Percentiles rank a stretch among this genome's conserved stretches.
Evolutionary conservation across 2,329 filamentous ascomycete species (phyloP).

Genomic region (Ceratocystis colombiana): DNA sequence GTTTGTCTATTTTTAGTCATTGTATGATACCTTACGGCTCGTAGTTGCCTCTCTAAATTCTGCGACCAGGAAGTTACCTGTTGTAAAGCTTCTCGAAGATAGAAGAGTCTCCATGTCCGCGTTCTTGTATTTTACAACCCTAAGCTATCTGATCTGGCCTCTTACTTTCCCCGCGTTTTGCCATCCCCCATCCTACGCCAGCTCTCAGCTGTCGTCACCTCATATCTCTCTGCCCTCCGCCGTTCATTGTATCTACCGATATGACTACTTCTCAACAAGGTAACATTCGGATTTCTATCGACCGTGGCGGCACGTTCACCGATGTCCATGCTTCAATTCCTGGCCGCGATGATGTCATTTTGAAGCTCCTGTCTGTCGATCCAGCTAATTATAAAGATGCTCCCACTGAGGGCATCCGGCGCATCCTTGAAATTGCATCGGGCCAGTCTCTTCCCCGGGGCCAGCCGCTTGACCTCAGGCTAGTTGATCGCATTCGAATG

Average conservation of each 20-base stretch:
- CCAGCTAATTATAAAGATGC: constrained; percentile 85
- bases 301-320: constrained; percentile 81
- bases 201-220: neutral
- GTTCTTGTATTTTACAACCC: neutral
- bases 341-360: constrained; percentile 62
- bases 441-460: constrained; percentile 68
- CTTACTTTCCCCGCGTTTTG: neutral
- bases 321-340: constrained; percentile 79
- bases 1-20: neutral
- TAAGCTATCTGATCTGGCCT: neutral
- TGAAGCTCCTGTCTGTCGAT: constrained; percentile 84
- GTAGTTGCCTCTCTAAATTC: too few species aligned
- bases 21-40: too few species aligned
- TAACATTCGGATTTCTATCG: constrained; percentile 66
- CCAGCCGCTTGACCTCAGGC: constrained; percentile 65
- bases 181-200: neutral
- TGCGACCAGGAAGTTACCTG: neutral
- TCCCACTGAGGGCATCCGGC: constrained; percentile 79
- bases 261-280: neutral
- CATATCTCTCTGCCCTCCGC: too few species aligned
- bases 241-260: neutral
- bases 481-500: constrained; percentile 89
- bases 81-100: neutral
- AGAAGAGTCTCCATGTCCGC: neutral
- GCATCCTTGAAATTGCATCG: constrained; percentile 70